phyloP scores from a whole-genome alignment of 1,284 basidiomycete genomes.

The Pascua sp. region DNA sequence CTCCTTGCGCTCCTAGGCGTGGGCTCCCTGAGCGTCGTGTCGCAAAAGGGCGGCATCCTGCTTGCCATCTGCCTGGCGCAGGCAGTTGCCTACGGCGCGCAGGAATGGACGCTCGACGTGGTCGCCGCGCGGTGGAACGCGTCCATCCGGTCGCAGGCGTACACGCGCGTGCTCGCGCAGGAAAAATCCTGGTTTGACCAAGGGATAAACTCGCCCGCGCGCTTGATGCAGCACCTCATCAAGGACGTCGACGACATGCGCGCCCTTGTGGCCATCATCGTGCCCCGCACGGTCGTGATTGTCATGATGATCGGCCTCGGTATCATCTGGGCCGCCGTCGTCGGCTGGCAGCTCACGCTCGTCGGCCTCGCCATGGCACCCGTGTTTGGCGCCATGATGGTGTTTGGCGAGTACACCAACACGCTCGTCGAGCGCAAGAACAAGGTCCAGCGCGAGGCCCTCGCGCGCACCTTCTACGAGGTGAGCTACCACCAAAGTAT shows the following conservation, averaged over 20 bases:
- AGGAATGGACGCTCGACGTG: slow-evolving; percentile 73
- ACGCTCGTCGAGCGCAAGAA: slow-evolving; percentile 67
- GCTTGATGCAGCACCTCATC: slow-evolving; percentile 73
- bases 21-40: slow-evolving; percentile 62
- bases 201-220: slow-evolving; percentile 60
- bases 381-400: slow-evolving; percentile 71
- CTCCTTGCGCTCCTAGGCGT: slow-evolving; percentile 74
- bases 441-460: slow-evolving; percentile 77
- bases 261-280: slow-evolving; percentile 68
- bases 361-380: slow-evolving; percentile 84
- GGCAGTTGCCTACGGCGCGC: slow-evolving; percentile 66
- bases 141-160: slow-evolving; percentile 60
- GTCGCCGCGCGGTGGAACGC: slow-evolving; percentile 74
- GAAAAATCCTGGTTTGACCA: slow-evolving; percentile 90
- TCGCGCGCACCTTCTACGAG: slow-evolving; percentile 82
- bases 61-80: slow-evolving; percentile 71
- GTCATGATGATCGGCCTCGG: slow-evolving; percentile 76
- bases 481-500: slow-evolving; percentile 50
- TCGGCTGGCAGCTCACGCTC: slow-evolving; percentile 90
- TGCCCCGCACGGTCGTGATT: slow-evolving; percentile 71
- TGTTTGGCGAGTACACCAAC: slow-evolving; percentile 53
- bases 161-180: slow-evolving; percentile 66
- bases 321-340: slow-evolving; percentile 78
- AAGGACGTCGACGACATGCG: slow-evolving; percentile 91
- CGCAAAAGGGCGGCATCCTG: slow-evolving; percentile 56